Evolutionary conservation across 495 filamentous ascomycete genomes (phyloP).

Genomic region (Annulohypoxylon moriforme): DNA sequence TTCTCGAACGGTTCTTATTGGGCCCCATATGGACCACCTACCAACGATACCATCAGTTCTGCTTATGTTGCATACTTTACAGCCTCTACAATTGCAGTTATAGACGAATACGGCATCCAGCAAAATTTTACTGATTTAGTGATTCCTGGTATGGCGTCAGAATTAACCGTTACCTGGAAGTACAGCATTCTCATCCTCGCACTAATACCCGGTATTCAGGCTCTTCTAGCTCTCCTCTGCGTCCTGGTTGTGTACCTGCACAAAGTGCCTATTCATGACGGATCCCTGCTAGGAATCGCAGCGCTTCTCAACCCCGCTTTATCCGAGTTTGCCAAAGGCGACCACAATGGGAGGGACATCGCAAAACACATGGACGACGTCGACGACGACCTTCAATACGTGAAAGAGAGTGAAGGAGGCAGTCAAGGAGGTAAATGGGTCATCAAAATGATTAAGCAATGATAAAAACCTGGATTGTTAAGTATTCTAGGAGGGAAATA

Average conservation of each 20-base stretch:
- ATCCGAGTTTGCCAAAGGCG: background rate
- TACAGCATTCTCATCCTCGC: constrained; percentile 6
- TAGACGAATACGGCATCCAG: background rate
- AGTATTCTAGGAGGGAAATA: too few relatives aligned
- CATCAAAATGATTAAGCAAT: background rate
- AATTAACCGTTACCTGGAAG: constrained; percentile 10
- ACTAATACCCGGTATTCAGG: constrained; percentile 11
- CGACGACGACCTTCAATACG: background rate
- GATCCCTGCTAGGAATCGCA: background rate
- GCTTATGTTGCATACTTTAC: constrained; percentile 6
- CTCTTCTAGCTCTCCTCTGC: background rate
- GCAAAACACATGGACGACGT: background rate
- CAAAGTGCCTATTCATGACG: background rate
- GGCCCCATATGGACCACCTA: background rate
- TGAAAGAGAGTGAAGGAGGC: background rate
- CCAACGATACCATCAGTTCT: background rate
- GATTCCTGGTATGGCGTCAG: constrained; percentile 1
- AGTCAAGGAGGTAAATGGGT: background rate
- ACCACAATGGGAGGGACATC: background rate
- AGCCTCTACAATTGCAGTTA: constrained; percentile 3
- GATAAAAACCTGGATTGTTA: too few relatives aligned
- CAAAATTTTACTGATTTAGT: background rate
- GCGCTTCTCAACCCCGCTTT: background rate
- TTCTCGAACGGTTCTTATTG: constrained; percentile 3
- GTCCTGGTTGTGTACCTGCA: background rate